Evolutionary conservation across 176 grass and related monocot genomes (phyloP).

Genomic region (Phragmites australis): DNA sequence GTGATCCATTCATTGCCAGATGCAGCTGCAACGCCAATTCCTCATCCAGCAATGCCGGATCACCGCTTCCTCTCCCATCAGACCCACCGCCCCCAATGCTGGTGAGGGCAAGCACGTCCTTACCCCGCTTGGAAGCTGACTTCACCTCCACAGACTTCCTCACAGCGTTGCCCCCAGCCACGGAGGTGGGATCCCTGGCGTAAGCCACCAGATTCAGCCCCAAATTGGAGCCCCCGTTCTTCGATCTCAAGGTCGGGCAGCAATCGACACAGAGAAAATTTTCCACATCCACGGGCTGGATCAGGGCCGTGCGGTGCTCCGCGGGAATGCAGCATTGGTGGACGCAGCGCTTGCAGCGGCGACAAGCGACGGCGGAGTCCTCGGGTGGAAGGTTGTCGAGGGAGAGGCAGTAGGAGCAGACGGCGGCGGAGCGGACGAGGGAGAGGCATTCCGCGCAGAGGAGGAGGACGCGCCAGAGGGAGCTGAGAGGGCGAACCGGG

Average conservation of each 20-base stretch:
- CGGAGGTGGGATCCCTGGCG: conserved; percentile 21
- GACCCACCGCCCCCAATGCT: background rate
- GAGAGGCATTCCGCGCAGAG: conserved; percentile 71
- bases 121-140: conserved; percentile 21
- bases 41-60: conserved; percentile 35
- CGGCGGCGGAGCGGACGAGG: conserved; percentile 36
- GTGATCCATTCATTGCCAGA: conserved; percentile 71
- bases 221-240: background rate
- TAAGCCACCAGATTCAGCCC: conserved; percentile 20
- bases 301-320: conserved; percentile 55
- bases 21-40: conserved; percentile 65
- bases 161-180: conserved; percentile 2
- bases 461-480: conserved; percentile 76
- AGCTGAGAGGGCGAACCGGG: conserved; percentile 53
- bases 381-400: conserved; percentile 38
- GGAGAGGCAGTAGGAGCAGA: conserved; percentile 86
- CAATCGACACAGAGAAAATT: conserved; percentile 68
- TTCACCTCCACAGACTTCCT: conserved; percentile 33
- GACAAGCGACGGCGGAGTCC: conserved; percentile 45
- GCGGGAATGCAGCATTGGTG: conserved; percentile 55
- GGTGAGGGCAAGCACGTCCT: background rate
- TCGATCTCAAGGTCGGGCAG: conserved; percentile 43
- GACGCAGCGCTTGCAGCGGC: conserved; percentile 51
- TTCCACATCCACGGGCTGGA: conserved; percentile 39
- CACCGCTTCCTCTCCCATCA: background rate